phyloP scores from a whole-genome alignment of 306 rosid species.

The Acacia melanoxylon region DNA sequence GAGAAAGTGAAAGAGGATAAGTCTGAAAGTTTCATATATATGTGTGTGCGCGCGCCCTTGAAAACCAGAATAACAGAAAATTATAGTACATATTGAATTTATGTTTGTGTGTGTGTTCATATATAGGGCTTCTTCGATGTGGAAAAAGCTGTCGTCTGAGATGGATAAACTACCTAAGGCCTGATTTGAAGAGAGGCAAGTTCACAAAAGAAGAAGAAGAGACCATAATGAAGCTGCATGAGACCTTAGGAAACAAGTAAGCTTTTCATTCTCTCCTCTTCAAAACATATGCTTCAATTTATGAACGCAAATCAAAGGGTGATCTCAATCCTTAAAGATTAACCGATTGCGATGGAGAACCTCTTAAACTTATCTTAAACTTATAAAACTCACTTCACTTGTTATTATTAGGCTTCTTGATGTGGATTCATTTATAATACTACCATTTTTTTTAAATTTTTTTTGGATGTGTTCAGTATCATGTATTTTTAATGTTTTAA shows the following conservation, averaged over 20 bases:
- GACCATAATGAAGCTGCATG: slow-evolving; percentile 59
- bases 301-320: too few species aligned
- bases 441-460: background rate
- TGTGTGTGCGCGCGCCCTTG: background rate
- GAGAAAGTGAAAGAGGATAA: background rate
- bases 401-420: too few species aligned
- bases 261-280: background rate
- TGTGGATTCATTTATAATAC: too few species aligned
- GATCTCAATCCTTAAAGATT: too few species aligned
- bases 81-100: background rate
- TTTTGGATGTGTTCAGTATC: background rate
- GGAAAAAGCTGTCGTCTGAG: slow-evolving; percentile 97
- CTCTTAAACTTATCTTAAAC: too few species aligned
- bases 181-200: slow-evolving; percentile 88
- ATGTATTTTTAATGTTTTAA: too few species aligned
- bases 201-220: slow-evolving; percentile 76
- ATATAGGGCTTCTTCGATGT: slow-evolving; percentile 68
- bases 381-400: too few species aligned
- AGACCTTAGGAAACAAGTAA: slow-evolving; percentile 78
- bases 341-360: too few species aligned
- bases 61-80: slow-evolving; percentile 1
- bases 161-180: slow-evolving; percentile 96
- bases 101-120: background rate
- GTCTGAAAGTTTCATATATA: slow-evolving; percentile 23
- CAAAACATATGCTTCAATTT: background rate